Percentiles rank a stretch among this genome's conserved stretches.
These are phyloP conservation scores for Trapa incisa DNA, from an alignment of 345 rosid genomes.

Conservation along the genomic window DNA sequence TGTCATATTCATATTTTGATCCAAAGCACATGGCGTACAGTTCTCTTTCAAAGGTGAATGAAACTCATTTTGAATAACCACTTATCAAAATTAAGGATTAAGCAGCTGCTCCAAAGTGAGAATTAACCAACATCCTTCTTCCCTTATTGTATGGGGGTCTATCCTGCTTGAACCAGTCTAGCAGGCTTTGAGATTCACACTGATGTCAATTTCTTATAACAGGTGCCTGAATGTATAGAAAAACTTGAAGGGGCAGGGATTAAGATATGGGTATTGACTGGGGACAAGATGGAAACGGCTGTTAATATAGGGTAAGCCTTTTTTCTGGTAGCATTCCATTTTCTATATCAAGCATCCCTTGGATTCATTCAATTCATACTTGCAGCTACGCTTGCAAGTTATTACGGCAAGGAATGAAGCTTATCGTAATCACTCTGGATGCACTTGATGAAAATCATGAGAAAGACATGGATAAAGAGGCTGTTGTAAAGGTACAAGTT, in stretches of 20 bases:
- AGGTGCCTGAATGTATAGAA: conserved; percentile 74
- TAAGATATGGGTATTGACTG: conserved; percentile 81
- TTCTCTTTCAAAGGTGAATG: background rate
- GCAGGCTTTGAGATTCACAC: background rate
- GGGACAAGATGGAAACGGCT: conserved; percentile 89
- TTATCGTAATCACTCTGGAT: conserved; percentile 54
- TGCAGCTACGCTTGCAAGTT: conserved; percentile 76
- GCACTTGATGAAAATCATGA: conserved; percentile 44
- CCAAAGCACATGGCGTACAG: background rate
- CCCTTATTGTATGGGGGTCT: background rate
- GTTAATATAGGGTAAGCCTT: conserved; percentile 70
- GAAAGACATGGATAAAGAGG: conserved; percentile 48
- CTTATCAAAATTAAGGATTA: background rate
- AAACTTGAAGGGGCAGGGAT: conserved; percentile 72
- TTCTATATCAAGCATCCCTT: conserved; percentile 2
- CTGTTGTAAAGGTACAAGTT: conserved; percentile 34
- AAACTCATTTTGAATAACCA: background rate
- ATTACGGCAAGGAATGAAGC: conserved; percentile 57
- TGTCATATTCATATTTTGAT: background rate
- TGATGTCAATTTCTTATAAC: conserved; percentile 4
- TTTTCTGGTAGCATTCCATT: background rate
- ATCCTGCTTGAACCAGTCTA: background rate
- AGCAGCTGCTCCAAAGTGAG: background rate
- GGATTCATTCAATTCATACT: conserved; percentile 7
- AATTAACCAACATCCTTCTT: background rate